Conservation (phyloP, 2,329 filamentous ascomycete species). For the Cordyceps fumosorosea region DNA sequence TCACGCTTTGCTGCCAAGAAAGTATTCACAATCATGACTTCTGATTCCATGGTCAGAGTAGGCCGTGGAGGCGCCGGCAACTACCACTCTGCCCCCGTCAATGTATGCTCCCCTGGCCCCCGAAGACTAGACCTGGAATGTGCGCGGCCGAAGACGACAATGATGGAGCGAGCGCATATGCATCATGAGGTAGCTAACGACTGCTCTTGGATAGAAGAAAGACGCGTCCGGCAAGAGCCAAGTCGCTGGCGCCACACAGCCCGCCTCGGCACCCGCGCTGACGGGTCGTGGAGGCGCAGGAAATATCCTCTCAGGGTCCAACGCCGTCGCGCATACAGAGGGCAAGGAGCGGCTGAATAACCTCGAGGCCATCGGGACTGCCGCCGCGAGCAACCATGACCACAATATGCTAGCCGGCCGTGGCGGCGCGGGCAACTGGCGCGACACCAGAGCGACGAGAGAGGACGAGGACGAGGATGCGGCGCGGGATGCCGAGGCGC, state of each 20-base stretch:
- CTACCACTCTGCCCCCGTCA: slow-evolving; percentile 29
- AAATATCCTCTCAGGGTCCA: slow-evolving; percentile 36
- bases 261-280: slow-evolving; percentile 4
- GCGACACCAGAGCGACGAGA: slow-evolving; percentile 8
- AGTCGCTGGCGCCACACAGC: background rate
- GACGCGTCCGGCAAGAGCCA: background rate
- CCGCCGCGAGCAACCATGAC: slow-evolving; percentile 22
- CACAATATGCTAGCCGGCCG: slow-evolving; percentile 29
- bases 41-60: slow-evolving; percentile 37
- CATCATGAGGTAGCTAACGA: background rate
- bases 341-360: slow-evolving; percentile 14
- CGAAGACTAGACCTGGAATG: background rate
- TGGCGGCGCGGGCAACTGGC: slow-evolving; percentile 49
- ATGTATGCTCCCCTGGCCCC: background rate
- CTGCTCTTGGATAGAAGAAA: background rate
- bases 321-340: slow-evolving; percentile 17
- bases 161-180: background rate
- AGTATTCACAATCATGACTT: slow-evolving; percentile 16
- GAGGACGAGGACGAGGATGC: background rate
- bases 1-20: background rate
- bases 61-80: slow-evolving; percentile 54
- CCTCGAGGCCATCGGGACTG: slow-evolving; percentile 17
- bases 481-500: slow-evolving; percentile 17
- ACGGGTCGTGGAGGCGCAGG: slow-evolving; percentile 51
- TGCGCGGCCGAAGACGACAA: background rate